Base-by-base conservation (phyloP, 2,329 filamentous ascomycete species). In the Hymenoscyphus linearis region DNA sequence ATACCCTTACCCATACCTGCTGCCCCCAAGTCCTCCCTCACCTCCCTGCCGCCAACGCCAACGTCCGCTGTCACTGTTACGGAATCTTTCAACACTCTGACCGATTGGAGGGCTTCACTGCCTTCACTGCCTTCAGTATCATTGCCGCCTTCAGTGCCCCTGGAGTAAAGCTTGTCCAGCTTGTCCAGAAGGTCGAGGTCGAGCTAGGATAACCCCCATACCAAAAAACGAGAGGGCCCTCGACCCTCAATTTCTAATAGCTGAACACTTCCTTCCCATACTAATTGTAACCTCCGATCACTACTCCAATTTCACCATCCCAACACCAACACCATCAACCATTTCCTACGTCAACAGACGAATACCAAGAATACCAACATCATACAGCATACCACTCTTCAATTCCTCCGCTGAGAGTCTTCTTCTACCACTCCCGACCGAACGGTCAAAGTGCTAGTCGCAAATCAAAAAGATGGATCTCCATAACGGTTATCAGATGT, bases 401-500 rank as follows among this genome's bases (percentile, higher is more conserved):
- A 26, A 12, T 26, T 31, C 16, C 6, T 18, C n/a, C 35, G 10
- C 36, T 26, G n/a, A 26, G 27, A 22, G 36, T 25, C n/a, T 35
- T 44, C 54, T 26, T 37, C 25, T 22, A 22, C 50, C 22, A 50
- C 50, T 14, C 31, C 36, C 58, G 35, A 35, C 61, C 53, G 56
- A 57, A 65, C 62, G 44, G 44, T 59, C 63, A 55, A 63, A 64
- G 36, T 59, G 52, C 27, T 64, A 65, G 52, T 66, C 65, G 54
- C 59, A 62, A 16, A 69, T 65, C 9, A 16, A 12, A 14, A 69
- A 65, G 61, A 69, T 69, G 68, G 67, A 70, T 26, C 65, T 65
- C 53, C 79, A 84, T 63, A 73, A 75, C 62, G 76, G 77, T 71
- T 86, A 85, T 70, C 82, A 84, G 69, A 82, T 87, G 73, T 81